Evolutionary conservation across 805 yeast species (phyloP), one percentile per base, ranked within the genome.

Genomic region (Metschnikowia matae): DNA sequence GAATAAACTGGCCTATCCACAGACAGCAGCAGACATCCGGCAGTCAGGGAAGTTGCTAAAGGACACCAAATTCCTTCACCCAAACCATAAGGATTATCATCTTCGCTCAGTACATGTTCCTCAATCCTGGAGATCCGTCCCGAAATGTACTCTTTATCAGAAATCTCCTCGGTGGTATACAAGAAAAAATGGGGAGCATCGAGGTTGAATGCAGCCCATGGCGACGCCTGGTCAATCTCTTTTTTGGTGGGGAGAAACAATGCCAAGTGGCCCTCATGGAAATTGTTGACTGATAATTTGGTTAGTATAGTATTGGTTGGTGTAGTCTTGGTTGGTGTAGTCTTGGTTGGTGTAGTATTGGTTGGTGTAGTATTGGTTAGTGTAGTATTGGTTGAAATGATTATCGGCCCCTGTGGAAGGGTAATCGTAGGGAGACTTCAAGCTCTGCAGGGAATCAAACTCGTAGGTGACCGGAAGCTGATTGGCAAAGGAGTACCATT

Each of bases 171-270:
- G 35, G 52, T 58, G 43, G 74, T 71, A 46, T 81, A 80, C 55
- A 92, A 69, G 61, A 90, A 85, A 64, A 82, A 90, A 63, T 91
- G 90, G 0, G 95, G 94, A 0, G 89, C 85, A 1, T 92, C 96
- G 49, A 87, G 77, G 56, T 94, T 91, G 71, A 92, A 92, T 1
- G 96, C 96, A 0, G 97, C 97, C 98, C 98, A 92, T 0, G 92
- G 89, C 32, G n/a, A 29, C 8, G 31, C 47, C 14, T 58, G 64
- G 35, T 51, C 49, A 6, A 49, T 49, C 58, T 79, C 79, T 42
- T 78, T 77, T 40, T 82, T 70, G 0, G 96, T 89, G 2, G 96
- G 97, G 54, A 92, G 69, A 63, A 92, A 92, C 50, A 92, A 69
- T 1, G 89, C 96, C 58, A 89, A 69, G 64, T 91, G 97, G 11